Evolutionary conservation across 176 grass and related monocot species (phyloP).

Genomic region (Saccharum officinarum): DNA sequence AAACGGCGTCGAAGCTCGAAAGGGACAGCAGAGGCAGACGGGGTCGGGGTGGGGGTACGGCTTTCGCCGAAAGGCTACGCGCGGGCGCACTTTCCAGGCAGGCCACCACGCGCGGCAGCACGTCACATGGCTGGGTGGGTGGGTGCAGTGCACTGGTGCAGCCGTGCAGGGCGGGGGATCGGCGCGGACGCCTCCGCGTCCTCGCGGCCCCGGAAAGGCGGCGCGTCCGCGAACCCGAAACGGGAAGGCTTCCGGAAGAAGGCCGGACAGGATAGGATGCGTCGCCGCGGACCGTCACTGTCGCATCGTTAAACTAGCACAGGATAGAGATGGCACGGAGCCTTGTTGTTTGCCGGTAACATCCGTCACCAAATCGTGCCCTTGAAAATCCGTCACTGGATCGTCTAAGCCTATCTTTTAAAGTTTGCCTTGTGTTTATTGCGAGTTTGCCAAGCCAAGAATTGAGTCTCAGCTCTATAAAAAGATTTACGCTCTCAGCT

Average conservation of each 20-base stretch:
- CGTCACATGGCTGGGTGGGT: neutral
- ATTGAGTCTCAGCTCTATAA: too few relatives aligned
- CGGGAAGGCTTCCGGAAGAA: neutral
- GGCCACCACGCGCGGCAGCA: neutral
- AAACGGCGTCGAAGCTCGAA: conserved; percentile 28
- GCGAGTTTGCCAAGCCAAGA: neutral
- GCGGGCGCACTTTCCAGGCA: conserved; percentile 2
- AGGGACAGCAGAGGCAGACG: neutral
- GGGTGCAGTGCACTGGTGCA: neutral
- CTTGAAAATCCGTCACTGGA: neutral
- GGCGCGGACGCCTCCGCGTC: neutral
- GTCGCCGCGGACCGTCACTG: neutral
- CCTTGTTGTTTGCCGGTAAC: neutral
- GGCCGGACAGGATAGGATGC: neutral
- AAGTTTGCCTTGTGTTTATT: too few relatives aligned
- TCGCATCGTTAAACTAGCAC: neutral
- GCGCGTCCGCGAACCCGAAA: conserved; percentile 2
- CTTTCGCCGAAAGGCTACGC: conserved; percentile 44
- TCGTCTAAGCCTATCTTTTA: neutral
- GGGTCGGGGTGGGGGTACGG: neutral
- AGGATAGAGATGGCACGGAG: neutral
- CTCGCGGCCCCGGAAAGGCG: conserved; percentile 24
- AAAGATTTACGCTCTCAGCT: neutral
- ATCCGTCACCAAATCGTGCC: neutral
- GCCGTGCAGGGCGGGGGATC: neutral